These are phyloP conservation scores for Vaccinium macrocarpon DNA, from an alignment of 148 eudicot species.

Conservation along the genomic window DNA sequence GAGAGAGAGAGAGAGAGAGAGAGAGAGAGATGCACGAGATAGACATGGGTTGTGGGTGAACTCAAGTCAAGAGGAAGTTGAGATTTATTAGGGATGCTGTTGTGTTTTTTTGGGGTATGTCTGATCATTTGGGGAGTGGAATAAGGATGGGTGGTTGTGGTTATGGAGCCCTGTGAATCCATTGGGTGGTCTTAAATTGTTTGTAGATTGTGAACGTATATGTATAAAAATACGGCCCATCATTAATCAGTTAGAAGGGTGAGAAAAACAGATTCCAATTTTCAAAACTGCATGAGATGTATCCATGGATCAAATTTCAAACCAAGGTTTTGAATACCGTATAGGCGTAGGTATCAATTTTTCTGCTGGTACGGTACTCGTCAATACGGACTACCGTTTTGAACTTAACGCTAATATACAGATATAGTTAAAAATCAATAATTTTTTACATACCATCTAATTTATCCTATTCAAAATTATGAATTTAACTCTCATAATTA, in stretches of 20 bases:
- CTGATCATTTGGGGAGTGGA: conserved; percentile 17
- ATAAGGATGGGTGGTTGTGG: conserved; percentile 28
- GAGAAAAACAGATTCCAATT: not conserved
- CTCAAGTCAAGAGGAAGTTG: conserved; percentile 14
- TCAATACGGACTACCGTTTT: too few relatives aligned
- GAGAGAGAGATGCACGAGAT: conserved; percentile 30
- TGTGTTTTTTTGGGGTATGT: conserved; percentile 9
- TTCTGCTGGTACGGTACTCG: too few relatives aligned
- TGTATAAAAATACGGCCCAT: not conserved
- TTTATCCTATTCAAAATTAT: too few relatives aligned
- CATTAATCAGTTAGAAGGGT: not conserved
- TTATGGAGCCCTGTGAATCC: not conserved
- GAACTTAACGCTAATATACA: too few relatives aligned
- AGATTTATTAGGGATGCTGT: conserved; percentile 19
- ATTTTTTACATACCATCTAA: too few relatives aligned
- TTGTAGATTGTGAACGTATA: not conserved
- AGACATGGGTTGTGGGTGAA: conserved; percentile 30
- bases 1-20: conserved; percentile 16
- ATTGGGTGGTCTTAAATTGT: conserved; percentile 23
- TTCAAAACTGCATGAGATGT: not conserved
- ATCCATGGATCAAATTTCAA: not conserved
- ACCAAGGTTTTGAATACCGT: not conserved
- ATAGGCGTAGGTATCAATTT: too few relatives aligned
- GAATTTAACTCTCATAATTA: too few relatives aligned
- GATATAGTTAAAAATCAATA: too few relatives aligned